phyloP scores from a whole-genome alignment of 1,284 basidiomycete genomes.

The Naganishia liquefaciens region DNA sequence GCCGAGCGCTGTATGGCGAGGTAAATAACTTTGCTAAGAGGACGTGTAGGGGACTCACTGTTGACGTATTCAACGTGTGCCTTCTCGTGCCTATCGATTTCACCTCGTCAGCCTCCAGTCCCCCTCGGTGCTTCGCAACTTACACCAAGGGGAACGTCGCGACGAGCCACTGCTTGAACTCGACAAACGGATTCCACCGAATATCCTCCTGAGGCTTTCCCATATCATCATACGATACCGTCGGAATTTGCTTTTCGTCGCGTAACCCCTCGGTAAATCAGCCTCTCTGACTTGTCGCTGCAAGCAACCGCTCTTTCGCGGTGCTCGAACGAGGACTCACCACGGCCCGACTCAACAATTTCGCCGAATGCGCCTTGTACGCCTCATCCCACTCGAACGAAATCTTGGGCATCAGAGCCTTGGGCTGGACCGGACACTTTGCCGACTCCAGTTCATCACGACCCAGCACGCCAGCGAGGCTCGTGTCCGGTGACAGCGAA shows the following conservation, averaged over 20 bases:
- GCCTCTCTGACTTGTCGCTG: background rate
- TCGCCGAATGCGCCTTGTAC: conserved; percentile 39
- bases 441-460: background rate
- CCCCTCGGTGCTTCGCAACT: conserved; percentile 15
- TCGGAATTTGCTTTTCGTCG: conserved; percentile 50
- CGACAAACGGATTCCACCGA: conserved; percentile 51
- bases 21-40: background rate
- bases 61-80: conserved; percentile 55
- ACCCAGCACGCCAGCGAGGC: background rate
- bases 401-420: conserved; percentile 41
- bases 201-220: conserved; percentile 51
- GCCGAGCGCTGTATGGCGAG: conserved; percentile 46
- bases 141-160: conserved; percentile 47
- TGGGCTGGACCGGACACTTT: conserved; percentile 46
- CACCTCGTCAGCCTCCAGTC: background rate
- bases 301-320: no score
- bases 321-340: conserved; percentile 40
- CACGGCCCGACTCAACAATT: conserved; percentile 44
- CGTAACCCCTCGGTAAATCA: conserved; percentile 7
- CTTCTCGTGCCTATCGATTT: conserved; percentile 35
- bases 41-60: conserved; percentile 36
- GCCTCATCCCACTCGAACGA: conserved; percentile 43
- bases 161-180: conserved; percentile 50
- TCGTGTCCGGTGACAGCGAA: background rate
- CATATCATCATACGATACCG: conserved; percentile 52